Conservation (phyloP, 129 eudicot species). For the Escallonia rubra region DNA sequence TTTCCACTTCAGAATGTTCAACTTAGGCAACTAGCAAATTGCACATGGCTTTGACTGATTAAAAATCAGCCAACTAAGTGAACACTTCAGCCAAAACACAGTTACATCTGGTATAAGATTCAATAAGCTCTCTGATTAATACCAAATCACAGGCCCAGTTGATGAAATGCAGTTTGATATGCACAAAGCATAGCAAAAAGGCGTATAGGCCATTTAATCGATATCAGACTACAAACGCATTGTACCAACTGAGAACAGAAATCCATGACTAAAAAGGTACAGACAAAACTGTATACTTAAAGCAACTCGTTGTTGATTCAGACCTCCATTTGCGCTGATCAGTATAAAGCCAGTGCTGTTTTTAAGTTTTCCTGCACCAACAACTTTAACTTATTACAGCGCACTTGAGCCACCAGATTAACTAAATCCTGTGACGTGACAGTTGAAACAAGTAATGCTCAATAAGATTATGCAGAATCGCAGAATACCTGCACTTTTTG, state of each 20-base stretch:
- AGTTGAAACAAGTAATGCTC: not conserved
- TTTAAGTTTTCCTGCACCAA: slow-evolving; percentile 55
- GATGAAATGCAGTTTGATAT: not conserved
- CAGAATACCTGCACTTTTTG: slow-evolving; percentile 26
- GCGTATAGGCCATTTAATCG: not conserved
- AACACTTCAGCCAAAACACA: too few relatives aligned
- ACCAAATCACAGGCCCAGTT: too few relatives aligned
- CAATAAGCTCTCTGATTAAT: too few relatives aligned
- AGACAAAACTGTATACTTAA: slow-evolving; percentile 40
- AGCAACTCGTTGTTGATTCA: slow-evolving; percentile 98
- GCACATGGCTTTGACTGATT: too few relatives aligned
- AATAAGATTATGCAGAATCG: not conserved
- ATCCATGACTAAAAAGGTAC: not conserved
- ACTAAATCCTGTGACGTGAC: not conserved
- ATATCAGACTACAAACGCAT: not conserved
- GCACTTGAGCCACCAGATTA: slow-evolving; percentile 7
- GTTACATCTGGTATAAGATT: too few relatives aligned
- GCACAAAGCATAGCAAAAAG: not conserved
- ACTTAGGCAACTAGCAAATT: too few relatives aligned
- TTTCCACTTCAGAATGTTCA: too few relatives aligned
- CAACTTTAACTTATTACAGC: slow-evolving; percentile 33
- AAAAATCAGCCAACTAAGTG: too few relatives aligned
- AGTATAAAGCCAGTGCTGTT: slow-evolving; percentile 62
- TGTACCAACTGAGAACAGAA: not conserved
- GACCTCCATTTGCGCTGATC: slow-evolving; percentile 97